Evolutionary conservation across 2,329 filamentous ascomycete species (phyloP).

Genomic region (Pseudogymnoascus sp.): DNA sequence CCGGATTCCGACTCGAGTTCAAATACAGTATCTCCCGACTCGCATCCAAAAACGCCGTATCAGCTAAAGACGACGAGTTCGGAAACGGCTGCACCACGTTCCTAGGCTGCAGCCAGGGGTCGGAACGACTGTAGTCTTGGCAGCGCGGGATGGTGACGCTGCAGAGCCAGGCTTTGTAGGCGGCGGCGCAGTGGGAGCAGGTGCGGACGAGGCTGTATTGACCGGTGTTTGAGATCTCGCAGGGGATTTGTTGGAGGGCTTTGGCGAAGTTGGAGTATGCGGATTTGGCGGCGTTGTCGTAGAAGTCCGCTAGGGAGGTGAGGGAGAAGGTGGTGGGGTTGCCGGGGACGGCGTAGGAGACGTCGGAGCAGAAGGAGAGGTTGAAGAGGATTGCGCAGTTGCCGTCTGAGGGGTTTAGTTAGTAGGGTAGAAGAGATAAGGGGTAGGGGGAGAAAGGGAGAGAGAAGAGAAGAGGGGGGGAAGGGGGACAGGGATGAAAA

Average conservation of each 20-base stretch:
- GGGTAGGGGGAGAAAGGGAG: background rate
- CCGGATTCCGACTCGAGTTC: constrained; percentile 57
- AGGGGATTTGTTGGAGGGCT: constrained; percentile 75
- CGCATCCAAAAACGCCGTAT: constrained; percentile 22
- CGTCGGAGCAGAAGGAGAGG: constrained; percentile 79
- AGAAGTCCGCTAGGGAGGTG: constrained; percentile 57
- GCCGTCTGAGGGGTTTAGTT: constrained; percentile 42
- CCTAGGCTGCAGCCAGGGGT: constrained; percentile 48
- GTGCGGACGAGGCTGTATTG: constrained; percentile 72
- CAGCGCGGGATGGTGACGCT: constrained; percentile 88
- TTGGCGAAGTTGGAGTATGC: constrained; percentile 75
- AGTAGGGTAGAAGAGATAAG: background rate
- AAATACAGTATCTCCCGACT: constrained; percentile 23
- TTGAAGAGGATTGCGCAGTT: constrained; percentile 84
- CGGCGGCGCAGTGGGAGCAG: constrained; percentile 66
- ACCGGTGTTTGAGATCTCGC: constrained; percentile 64
- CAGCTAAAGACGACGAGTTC: constrained; percentile 52
- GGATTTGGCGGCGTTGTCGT: constrained; percentile 64
- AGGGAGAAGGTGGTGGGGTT: constrained; percentile 57
- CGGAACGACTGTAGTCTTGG: constrained; percentile 62
- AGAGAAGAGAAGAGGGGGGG: background rate
- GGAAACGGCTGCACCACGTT: constrained; percentile 65
- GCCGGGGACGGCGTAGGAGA: constrained; percentile 84
- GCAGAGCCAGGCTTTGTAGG: constrained; percentile 95
- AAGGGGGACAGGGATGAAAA: no score